A percentile compares a stretch with the other conserved stretches of the same genome.
These are phyloP conservation scores for Gnomoniopsis sp. DNA, from an alignment of 2,329 filamentous ascomycete genomes.

Conservation along the genomic window DNA sequence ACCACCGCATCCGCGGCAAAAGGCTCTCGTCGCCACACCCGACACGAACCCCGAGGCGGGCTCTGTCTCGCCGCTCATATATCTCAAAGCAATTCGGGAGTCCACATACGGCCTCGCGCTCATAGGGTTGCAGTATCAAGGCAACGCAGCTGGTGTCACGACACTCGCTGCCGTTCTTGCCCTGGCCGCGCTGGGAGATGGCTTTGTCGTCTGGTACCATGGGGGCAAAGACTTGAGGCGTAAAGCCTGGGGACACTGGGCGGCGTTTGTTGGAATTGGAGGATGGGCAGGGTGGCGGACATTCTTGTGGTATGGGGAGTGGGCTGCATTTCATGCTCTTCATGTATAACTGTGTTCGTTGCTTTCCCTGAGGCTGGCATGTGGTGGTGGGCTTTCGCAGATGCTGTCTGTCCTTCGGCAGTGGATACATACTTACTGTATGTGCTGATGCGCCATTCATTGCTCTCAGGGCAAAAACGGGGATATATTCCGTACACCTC, in stretches of 20 bases:
- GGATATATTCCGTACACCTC: too few relatives aligned
- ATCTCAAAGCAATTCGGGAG: constrained; percentile 33
- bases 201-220: constrained; percentile 29
- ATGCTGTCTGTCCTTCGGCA: too few relatives aligned
- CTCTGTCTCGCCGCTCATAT: constrained; percentile 30
- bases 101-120: constrained; percentile 29
- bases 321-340: constrained; percentile 7
- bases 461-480: too few relatives aligned
- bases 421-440: too few relatives aligned
- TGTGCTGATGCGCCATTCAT: too few relatives aligned
- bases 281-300: constrained; percentile 26
- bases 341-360: background rate
- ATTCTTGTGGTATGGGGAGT: constrained; percentile 3
- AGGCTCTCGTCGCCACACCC: background rate
- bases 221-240: constrained; percentile 24
- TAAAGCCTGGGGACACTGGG: constrained; percentile 26
- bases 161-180: constrained; percentile 27
- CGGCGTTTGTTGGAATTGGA: constrained; percentile 21
- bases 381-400: background rate
- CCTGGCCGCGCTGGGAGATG: constrained; percentile 29
- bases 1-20: background rate
- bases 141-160: constrained; percentile 27
- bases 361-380: background rate
- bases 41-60: background rate
- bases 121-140: constrained; percentile 27